Percentiles rank a stretch among this genome's conserved stretches.
phyloP scores from a whole-genome alignment of 1,139 yeast species.

The Hanseniaspora uvarum region DNA sequence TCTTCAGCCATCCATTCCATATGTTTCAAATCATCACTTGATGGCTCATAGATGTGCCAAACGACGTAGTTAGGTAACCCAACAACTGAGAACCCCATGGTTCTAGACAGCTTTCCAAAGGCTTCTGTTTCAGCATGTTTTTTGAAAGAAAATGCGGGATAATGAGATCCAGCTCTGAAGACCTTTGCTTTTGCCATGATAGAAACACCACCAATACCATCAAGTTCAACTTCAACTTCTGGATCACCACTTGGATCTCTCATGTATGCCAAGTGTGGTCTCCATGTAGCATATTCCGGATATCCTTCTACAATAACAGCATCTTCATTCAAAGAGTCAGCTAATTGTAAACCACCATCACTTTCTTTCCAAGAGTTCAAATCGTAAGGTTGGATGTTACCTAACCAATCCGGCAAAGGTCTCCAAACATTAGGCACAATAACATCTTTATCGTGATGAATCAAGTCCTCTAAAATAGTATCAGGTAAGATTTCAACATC shows the following conservation, averaged over 20 bases:
- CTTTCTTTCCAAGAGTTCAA: slow-evolving; percentile 85
- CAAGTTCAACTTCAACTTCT: slow-evolving; percentile 75
- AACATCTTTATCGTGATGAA: slow-evolving; percentile 56
- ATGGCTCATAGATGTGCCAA: slow-evolving; percentile 89
- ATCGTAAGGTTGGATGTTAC: slow-evolving; percentile 83
- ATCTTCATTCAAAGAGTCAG: slow-evolving; percentile 68
- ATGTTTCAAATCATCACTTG: slow-evolving; percentile 74
- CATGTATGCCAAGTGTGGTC: slow-evolving; percentile 80
- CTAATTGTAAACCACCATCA: slow-evolving; percentile 71
- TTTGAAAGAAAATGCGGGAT: slow-evolving; percentile 83
- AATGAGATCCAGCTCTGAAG: slow-evolving; percentile 70
- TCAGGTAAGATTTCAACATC: slow-evolving; percentile 58
- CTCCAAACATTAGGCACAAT: slow-evolving; percentile 85
- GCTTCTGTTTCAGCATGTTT: slow-evolving; percentile 93
- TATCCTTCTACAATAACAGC: slow-evolving; percentile 88
- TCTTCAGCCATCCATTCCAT: slow-evolving; percentile 97
- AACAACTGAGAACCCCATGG: slow-evolving; percentile 71
- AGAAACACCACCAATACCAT: slow-evolving; percentile 87
- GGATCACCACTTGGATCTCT: slow-evolving; percentile 82
- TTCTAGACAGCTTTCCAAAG: slow-evolving; percentile 71
- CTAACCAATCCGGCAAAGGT: slow-evolving; percentile 82
- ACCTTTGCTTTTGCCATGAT: slow-evolving; percentile 71
- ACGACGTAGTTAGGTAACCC: slow-evolving; percentile 85
- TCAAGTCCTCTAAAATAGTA: slow-evolving; percentile 52
- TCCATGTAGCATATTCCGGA: slow-evolving; percentile 86